Conservation (phyloP, 371 early-diverging fungal species). For the Rhizopus sp. region DNA sequence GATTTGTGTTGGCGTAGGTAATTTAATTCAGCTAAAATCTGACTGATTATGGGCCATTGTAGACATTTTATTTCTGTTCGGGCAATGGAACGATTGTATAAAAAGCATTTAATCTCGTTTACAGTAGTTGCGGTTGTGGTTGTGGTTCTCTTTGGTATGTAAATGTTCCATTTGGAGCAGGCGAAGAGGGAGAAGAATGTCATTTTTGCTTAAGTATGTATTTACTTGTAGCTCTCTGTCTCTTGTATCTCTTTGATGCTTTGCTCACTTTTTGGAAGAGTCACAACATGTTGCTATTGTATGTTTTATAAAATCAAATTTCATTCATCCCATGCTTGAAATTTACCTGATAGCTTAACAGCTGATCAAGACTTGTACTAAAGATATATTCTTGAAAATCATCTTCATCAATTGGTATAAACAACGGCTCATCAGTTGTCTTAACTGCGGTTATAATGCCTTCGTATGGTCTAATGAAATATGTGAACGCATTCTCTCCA, state of each 20-base stretch:
- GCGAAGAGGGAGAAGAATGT: no score
- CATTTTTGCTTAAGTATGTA: no score
- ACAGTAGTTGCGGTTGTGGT: no score
- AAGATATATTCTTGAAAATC: slow-evolving; percentile 3
- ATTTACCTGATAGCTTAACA: slow-evolving; percentile 5
- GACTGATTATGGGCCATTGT: slow-evolving; percentile 1
- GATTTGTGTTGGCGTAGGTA: neutral
- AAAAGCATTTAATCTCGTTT: no score
- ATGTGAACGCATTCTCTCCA: neutral
- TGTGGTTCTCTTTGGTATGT: no score
- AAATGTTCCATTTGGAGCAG: no score
- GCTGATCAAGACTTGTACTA: slow-evolving; percentile 1
- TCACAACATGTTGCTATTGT: slow-evolving; percentile 1
- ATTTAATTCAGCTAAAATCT: neutral
- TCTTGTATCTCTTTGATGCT: neutral
- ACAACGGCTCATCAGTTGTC: slow-evolving; percentile 1
- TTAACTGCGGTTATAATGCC: slow-evolving; percentile 7
- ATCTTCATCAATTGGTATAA: slow-evolving; percentile 2
- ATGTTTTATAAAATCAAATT: neutral
- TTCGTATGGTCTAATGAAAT: neutral
- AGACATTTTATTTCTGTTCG: neutral
- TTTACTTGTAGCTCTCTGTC: neutral
- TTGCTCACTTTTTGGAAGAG: neutral
- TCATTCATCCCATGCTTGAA: neutral
- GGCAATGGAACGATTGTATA: no score